phyloP scores from a whole-genome alignment of 108 stramenopile species.

The Schizochytrium sp. region DNA sequence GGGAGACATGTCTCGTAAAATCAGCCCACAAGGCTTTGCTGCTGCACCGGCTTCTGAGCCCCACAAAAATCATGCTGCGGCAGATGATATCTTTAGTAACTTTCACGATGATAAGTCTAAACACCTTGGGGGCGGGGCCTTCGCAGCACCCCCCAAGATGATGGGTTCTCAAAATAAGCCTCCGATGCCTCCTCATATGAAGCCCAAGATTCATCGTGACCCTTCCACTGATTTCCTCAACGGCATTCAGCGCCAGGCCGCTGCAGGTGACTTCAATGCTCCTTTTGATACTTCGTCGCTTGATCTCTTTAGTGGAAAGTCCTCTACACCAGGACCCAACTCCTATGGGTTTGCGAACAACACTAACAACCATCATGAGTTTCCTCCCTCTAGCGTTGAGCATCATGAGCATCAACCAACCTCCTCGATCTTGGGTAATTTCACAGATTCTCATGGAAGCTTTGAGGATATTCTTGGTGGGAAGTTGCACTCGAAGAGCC shows the following conservation, averaged over 20 bases:
- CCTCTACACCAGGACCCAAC: background rate
- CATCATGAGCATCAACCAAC: background rate
- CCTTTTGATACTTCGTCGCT: background rate
- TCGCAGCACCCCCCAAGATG: background rate
- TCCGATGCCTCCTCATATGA: background rate
- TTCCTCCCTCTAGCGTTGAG: background rate
- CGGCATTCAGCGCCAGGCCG: background rate
- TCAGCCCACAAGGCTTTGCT: background rate
- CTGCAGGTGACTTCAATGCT: background rate
- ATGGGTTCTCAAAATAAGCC: background rate
- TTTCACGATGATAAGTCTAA: background rate
- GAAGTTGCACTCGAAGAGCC: background rate
- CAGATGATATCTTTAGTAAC: no score
- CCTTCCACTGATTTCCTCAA: background rate
- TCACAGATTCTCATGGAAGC: background rate
- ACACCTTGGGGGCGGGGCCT: background rate
- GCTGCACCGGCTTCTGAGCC: background rate
- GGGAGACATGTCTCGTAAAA: no score
- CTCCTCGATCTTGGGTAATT: background rate
- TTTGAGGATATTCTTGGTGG: background rate
- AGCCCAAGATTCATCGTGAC: slow-evolving; percentile 15
- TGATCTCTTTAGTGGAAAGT: slow-evolving; percentile 1
- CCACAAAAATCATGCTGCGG: background rate
- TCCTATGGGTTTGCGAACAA: background rate
- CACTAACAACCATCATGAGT: background rate